Percentiles rank a stretch among this genome's conserved stretches.
phyloP scores from a whole-genome alignment of 164 flowering plant genomes.

The Litsea cubeba region DNA sequence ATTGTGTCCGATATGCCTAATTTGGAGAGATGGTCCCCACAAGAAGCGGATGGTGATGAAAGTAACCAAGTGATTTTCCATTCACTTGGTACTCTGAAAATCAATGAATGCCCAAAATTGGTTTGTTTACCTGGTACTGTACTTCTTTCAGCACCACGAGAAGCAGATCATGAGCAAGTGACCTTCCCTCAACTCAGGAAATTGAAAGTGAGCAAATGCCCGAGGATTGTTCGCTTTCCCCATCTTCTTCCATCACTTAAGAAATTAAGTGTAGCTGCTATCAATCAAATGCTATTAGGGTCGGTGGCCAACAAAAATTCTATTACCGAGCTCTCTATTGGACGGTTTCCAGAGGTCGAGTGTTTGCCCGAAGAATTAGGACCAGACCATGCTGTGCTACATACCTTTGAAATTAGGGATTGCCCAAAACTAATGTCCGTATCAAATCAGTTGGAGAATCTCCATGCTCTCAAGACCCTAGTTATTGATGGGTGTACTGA shows the following conservation, averaged over 20 bases:
- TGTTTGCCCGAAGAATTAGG: not conserved
- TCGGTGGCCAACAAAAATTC: not conserved
- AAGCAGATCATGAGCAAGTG: no score
- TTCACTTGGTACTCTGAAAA: no score
- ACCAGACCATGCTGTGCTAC: not conserved
- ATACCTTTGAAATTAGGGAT: not conserved
- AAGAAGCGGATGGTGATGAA: no score
- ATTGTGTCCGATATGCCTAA: no score
- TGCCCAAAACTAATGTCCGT: not conserved
- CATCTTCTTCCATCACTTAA: not conserved
- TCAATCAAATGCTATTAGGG: not conserved
- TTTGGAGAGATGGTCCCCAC: no score
- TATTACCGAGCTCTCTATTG: not conserved
- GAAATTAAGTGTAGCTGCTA: not conserved
- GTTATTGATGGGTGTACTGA: not conserved
- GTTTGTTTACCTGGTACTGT: not conserved
- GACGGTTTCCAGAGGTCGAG: not conserved
- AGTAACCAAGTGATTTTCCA: no score
- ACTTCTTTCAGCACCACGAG: no score
- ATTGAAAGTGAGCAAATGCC: no score
- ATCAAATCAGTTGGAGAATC: not conserved
- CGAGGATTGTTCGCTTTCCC: no score
- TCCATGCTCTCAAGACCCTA: not conserved
- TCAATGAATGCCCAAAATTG: not conserved
- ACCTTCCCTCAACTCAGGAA: no score